Conservation (phyloP, 129 eudicot species). For the Deinandra increscens region DNA sequence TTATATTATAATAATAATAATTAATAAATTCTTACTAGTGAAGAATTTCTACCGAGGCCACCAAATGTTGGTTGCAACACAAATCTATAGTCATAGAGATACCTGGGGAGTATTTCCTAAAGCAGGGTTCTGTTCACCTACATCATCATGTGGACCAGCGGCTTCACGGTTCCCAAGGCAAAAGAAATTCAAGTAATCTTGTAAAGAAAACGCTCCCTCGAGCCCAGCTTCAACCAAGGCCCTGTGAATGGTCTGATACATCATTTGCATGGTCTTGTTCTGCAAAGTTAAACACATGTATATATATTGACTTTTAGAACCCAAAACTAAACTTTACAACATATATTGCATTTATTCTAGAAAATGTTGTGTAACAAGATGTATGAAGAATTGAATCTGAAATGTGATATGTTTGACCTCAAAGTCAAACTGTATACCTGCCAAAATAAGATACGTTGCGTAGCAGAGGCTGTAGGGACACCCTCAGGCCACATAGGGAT, state of each 20-base stretch:
- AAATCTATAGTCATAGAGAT: too few species aligned
- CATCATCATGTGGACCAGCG: conserved; percentile 24
- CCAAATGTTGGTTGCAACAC: too few species aligned
- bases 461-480: conserved; percentile 75
- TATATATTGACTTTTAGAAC: neutral
- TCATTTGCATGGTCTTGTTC: conserved; percentile 98
- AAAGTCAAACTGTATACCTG: conserved; percentile 48
- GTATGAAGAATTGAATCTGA: neutral
- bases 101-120: conserved; percentile 77
- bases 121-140: conserved; percentile 29
- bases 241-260: conserved; percentile 87
- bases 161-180: conserved; percentile 96
- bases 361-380: neutral
- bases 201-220: conserved; percentile 76
- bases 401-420: neutral
- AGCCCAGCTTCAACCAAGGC: conserved; percentile 90
- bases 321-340: neutral
- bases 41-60: too few species aligned
- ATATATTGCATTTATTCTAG: neutral
- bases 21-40: too few species aligned
- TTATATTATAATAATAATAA: too few species aligned
- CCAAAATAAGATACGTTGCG: conserved; percentile 84
- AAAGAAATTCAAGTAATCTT: conserved; percentile 85
- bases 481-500: conserved; percentile 99
- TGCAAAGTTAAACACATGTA: conserved; percentile 25